A percentile compares a stretch with the other conserved stretches of the same genome.
Conservation (phyloP, 495 filamentous ascomycete species). For the Trichoderma gamsii region DNA sequence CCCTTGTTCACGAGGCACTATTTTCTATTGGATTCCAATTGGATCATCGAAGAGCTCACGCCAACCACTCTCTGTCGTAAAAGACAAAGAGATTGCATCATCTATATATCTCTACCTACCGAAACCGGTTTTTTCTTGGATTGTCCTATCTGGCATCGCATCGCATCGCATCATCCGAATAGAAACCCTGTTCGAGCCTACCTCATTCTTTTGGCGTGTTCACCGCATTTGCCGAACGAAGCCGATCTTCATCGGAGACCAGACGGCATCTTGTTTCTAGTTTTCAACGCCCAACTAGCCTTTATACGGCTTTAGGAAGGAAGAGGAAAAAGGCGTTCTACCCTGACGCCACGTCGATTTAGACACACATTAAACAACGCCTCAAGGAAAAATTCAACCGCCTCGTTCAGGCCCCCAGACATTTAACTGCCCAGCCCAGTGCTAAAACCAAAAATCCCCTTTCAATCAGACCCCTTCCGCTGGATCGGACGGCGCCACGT, state of each 20-base stretch:
- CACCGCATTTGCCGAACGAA: conserved; percentile 3
- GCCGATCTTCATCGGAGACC: neutral
- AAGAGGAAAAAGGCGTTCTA: neutral
- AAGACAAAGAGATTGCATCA: neutral
- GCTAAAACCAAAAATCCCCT: neutral
- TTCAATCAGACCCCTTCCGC: neutral
- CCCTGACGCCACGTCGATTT: conserved; percentile 10
- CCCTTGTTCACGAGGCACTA: neutral
- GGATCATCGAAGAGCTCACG: neutral
- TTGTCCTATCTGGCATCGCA: neutral
- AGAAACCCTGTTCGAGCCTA: neutral
- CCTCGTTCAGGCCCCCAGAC: conserved; percentile 1
- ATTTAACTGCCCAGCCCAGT: too few relatives aligned
- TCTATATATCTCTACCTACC: neutral
- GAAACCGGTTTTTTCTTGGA: too few relatives aligned
- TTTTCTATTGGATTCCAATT: conserved; percentile 9
- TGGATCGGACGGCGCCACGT: conserved; percentile 14
- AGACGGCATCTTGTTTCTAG: neutral
- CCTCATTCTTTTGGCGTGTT: neutral
- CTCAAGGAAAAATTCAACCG: neutral
- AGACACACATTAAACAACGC: neutral
- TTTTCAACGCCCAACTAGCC: neutral
- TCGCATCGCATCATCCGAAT: neutral
- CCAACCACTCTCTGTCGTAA: neutral
- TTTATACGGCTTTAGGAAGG: neutral